Percentiles rank a stretch among this genome's conserved stretches.
Evolutionary conservation across 345 rosid genomes (phyloP).

Genomic region (Eucalyptus marginata): DNA sequence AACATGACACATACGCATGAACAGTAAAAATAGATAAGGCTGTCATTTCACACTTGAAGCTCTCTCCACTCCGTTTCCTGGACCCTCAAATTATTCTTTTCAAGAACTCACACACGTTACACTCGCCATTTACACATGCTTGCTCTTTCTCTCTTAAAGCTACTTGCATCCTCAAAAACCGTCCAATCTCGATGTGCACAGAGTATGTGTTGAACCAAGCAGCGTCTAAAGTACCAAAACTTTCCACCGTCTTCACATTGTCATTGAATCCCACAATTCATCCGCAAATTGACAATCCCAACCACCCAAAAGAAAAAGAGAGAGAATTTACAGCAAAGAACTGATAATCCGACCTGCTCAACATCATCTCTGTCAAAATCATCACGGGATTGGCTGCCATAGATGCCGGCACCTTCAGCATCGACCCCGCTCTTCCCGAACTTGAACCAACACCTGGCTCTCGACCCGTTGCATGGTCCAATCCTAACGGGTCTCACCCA

Average conservation of each 20-base stretch:
- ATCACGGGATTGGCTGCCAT: constrained; percentile 81
- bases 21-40: background rate
- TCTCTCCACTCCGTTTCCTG: background rate
- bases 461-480: constrained; percentile 59
- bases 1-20: background rate
- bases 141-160: background rate
- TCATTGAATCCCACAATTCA: background rate
- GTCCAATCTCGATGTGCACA: background rate
- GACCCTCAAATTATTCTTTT: background rate
- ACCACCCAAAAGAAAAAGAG: background rate
- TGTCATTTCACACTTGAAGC: background rate
- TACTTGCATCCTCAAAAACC: background rate
- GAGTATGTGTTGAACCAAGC: background rate
- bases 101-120: background rate
- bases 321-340: background rate
- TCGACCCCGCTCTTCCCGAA: constrained; percentile 90
- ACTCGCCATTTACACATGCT: background rate
- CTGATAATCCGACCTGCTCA: constrained; percentile 54
- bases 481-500: constrained; percentile 21
- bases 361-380: constrained; percentile 95
- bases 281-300: background rate
- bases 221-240: background rate
- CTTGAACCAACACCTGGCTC: constrained; percentile 71
- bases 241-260: background rate
- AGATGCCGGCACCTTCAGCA: constrained; percentile 92